Percentiles rank a stretch among this genome's conserved stretches.
These are phyloP conservation scores for Papiliotrema nemorosa DNA, from an alignment of 1,284 basidiomycete species.

Conservation along the genomic window DNA sequence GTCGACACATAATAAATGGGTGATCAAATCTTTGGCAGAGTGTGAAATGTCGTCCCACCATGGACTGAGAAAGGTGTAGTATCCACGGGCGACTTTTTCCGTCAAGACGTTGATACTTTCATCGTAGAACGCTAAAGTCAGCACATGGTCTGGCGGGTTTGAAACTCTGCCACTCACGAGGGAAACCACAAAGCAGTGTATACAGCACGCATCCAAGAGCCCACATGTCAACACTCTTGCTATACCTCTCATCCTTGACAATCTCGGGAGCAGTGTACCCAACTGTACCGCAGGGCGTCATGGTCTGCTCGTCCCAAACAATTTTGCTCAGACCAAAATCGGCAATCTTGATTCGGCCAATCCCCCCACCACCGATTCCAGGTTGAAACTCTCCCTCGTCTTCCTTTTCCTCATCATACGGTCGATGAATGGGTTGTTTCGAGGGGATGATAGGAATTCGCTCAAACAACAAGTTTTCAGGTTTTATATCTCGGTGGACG, in stretches of 20 bases:
- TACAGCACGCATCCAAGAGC: slow-evolving; percentile 97
- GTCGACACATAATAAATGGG: slow-evolving; percentile 92
- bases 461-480: slow-evolving; percentile 95
- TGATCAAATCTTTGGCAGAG: slow-evolving; percentile 82
- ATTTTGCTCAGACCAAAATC: slow-evolving; percentile 98
- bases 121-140: slow-evolving; percentile 77
- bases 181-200: slow-evolving; percentile 97
- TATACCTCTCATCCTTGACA: slow-evolving; percentile 98
- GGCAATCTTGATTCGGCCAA: slow-evolving; percentile 97
- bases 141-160: slow-evolving; percentile 9
- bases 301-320: slow-evolving; percentile 98
- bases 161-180: slow-evolving; percentile 52
- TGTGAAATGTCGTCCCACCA: slow-evolving; percentile 98
- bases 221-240: slow-evolving; percentile 99
- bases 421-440: slow-evolving; percentile 67
- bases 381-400: slow-evolving; percentile 95
- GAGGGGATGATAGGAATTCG: slow-evolving; percentile 90
- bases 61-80: slow-evolving; percentile 97
- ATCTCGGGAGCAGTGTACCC: slow-evolving; percentile 99
- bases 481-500: slow-evolving; percentile 98
- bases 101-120: slow-evolving; percentile 98
- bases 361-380: slow-evolving; percentile 91
- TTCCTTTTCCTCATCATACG: slow-evolving; percentile 97
- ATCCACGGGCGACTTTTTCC: slow-evolving; percentile 95
- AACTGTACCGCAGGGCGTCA: slow-evolving; percentile 98